Base-by-base conservation (phyloP, 2,329 filamentous ascomycete genomes). In the Colletotrichum sp. region DNA sequence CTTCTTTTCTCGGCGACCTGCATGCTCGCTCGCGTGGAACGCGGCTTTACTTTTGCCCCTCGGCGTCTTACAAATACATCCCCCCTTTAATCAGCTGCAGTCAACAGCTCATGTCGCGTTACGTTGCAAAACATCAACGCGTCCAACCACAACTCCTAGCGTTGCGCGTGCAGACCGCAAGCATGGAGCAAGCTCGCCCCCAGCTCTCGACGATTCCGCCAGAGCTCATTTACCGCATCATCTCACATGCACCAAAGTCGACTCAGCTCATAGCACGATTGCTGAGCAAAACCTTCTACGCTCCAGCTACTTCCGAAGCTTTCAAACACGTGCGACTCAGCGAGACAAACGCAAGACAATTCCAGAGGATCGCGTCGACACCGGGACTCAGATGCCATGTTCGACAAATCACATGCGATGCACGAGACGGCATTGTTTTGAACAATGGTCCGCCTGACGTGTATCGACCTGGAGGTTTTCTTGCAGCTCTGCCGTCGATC, bases 361-460 rank as follows among this genome's bases (percentile, higher is more conserved):
- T 69, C 26, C 14, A 26, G 36, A 7, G 3, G 13, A 24, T 69
- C 14, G 67, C 67, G 12, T 4, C 14, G 18, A 12, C 16, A 1
- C 67, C 67, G 6, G 12, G 18, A 14, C 55, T 69, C 18, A 59
- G 56, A 34, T 26, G 34, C 32, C 56, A 69, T 14, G 67, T 69
- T 14, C 13, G 56, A 52, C 16, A 52, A 7, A 34, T 69, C 14
- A 69, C 56, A 14, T 69, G 34, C 26, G 36, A 62, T 21, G 65
- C 34, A 13, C 21, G 28, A 14, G 43, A 24, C 18, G 6, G 26
- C 30, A 10, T 55, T 24, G 16, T 26, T 18, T 26, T 43, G 61
- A 38, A 14, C n/a, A 26, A 24, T 14, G 43, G 55, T 24, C 43
- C 26, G 26, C 9, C 14, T 43, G 14, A 36, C 1, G 16, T 28